Base-by-base conservation (phyloP, 768 basidiomycete genomes). In the Pluteus cervinus region DNA sequence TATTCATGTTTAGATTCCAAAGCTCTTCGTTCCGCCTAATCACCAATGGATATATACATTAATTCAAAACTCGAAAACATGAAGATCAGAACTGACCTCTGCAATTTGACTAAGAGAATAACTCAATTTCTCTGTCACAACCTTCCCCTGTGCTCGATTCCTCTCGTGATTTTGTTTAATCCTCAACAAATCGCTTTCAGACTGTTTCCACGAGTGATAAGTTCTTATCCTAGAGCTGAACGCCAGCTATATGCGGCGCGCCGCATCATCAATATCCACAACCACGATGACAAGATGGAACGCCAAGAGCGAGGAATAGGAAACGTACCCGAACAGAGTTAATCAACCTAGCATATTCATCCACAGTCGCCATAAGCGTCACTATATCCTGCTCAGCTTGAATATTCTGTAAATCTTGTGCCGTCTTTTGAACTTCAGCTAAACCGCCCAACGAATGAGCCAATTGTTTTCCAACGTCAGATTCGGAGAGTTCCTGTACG, bases 321-420 rank as follows among this genome's bases (percentile, higher is more conserved):
- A 34, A 11, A 65, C 86, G 37, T 55, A 88, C 88, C 43, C 88
- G 72, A 36, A 93, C 90, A 40, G 86, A 88, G 48, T 75, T 79
- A 44, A 94, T 86, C 36, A 97, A 68, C 36, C 94, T 72, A n/a
- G 90, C 77, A 54, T 98, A 98, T 58, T 96, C 92, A 52, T 98
- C 94, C 32, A 79, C 88, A 65, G 39, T 7, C 16, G 7, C 11
- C 72, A 92, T 69, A 20, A 98, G 55, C 1, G 85, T 83, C 21
- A 78, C 66, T 49, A 92, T 73, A 54, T 99, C 94, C 43, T 85
- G 81, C 46, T 84, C 81, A 0, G 86, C 75, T 53, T 93, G 89
- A 8, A 69, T 63, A 36, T 68, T 79, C 50, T 87, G 81, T 4
- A 82, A 44, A 33, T 90, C 86, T 47, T 86, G 81, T 9, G 79